Evolutionary conservation across 306 rosid genomes (phyloP).

Genomic region (Vicia villosa): DNA sequence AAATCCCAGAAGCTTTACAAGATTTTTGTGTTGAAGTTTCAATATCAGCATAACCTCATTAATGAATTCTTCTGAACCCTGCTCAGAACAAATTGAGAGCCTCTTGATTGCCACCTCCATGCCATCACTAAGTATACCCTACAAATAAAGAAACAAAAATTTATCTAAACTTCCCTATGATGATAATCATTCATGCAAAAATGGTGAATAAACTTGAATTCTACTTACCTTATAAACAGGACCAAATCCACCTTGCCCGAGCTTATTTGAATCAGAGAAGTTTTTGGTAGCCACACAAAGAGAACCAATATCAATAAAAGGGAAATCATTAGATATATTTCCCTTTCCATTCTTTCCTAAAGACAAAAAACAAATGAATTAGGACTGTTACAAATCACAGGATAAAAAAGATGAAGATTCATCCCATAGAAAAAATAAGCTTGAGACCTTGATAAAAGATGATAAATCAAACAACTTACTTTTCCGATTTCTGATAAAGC

Average conservation of each 20-base stretch:
- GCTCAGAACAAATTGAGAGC: constrained; percentile 58
- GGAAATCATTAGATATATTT: constrained; percentile 37
- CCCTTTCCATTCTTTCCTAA: constrained; percentile 34
- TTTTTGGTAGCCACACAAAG: constrained; percentile 55
- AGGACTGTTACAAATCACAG: background rate
- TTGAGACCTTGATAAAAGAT: no score
- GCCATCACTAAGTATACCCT: constrained; percentile 55
- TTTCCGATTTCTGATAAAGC: constrained; percentile 14
- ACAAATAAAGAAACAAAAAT: background rate
- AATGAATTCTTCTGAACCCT: constrained; percentile 65
- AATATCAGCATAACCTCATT: constrained; percentile 60
- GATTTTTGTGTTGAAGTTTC: constrained; percentile 77
- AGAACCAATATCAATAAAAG: constrained; percentile 50
- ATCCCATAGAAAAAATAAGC: no score
- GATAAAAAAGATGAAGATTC: no score
- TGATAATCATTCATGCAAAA: background rate
- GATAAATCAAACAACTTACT: constrained; percentile 31
- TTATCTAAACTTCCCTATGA: background rate
- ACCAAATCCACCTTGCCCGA: constrained; percentile 85
- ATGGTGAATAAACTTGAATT: constrained; percentile 3
- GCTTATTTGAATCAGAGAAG: constrained; percentile 59
- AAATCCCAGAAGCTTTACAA: constrained; percentile 72
- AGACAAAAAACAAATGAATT: constrained; percentile 25
- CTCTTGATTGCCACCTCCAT: constrained; percentile 73
- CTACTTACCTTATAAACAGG: constrained; percentile 65